These are phyloP conservation scores for Malus hybrid DNA, from an alignment of 331 rosid species.

Conservation along the genomic window DNA sequence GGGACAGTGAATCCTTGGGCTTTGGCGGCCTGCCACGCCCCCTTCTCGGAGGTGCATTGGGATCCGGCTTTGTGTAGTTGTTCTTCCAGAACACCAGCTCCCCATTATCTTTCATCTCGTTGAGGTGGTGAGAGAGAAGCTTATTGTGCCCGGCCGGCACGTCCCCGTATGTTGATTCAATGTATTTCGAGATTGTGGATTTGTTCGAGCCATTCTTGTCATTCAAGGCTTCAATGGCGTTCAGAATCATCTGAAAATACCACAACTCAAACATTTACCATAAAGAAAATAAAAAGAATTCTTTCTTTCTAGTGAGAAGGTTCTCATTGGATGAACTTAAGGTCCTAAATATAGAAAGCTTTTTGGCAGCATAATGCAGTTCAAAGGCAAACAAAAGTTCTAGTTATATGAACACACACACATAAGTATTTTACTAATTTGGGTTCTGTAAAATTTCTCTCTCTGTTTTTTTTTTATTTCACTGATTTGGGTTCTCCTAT, in stretches of 20 bases:
- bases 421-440: not conserved
- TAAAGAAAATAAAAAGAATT: not conserved
- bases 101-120: slow-evolving; percentile 62
- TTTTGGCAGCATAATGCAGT: too few species aligned
- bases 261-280: not conserved
- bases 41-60: slow-evolving; percentile 64
- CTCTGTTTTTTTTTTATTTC: not conserved
- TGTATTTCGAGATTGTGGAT: slow-evolving; percentile 58
- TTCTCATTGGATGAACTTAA: too few species aligned
- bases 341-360: too few species aligned
- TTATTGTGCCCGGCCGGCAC: slow-evolving; percentile 52
- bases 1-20: slow-evolving; percentile 32
- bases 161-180: slow-evolving; percentile 61
- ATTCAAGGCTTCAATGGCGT: slow-evolving; percentile 57
- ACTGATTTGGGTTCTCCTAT: not conserved
- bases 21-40: slow-evolving; percentile 92
- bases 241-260: slow-evolving; percentile 52
- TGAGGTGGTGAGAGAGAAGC: slow-evolving; percentile 47
- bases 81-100: slow-evolving; percentile 62
- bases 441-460: not conserved
- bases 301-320: too few species aligned
- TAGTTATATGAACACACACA: too few species aligned
- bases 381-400: not conserved
- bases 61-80: slow-evolving; percentile 63
- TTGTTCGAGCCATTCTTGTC: slow-evolving; percentile 56